These are phyloP conservation scores for Monosporascus sp. DNA, from an alignment of 2,329 filamentous ascomycete species.

Conservation along the genomic window DNA sequence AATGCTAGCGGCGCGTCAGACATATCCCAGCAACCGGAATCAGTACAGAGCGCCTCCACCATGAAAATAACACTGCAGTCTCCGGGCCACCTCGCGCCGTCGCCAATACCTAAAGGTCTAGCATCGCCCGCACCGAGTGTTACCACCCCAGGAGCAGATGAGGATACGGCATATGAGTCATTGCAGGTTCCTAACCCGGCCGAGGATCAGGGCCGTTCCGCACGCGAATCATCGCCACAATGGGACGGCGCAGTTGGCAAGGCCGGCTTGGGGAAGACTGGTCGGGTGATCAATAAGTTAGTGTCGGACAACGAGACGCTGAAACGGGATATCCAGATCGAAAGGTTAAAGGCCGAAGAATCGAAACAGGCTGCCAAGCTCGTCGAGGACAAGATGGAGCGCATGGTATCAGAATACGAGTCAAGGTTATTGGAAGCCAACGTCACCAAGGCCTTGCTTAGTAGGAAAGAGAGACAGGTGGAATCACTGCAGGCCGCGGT, in stretches of 20 bases:
- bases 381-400: constrained; percentile 66
- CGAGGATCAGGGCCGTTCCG: constrained; percentile 21
- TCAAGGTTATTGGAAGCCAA: constrained; percentile 62
- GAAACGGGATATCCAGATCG: constrained; percentile 66
- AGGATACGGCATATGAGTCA: constrained; percentile 14
- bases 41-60: constrained; percentile 23
- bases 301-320: constrained; percentile 76
- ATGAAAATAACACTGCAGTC: constrained; percentile 24
- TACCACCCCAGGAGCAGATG: constrained; percentile 11
- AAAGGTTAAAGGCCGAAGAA: constrained; percentile 61
- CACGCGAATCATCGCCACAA: constrained; percentile 28
- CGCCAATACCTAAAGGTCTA: constrained; percentile 9
- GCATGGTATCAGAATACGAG: constrained; percentile 63
- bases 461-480: constrained; percentile 69
- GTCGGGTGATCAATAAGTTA: constrained; percentile 73
- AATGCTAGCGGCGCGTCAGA: constrained; percentile 43
- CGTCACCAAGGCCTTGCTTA: constrained; percentile 65
- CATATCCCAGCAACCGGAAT: constrained; percentile 29
- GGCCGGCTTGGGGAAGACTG: constrained; percentile 67
- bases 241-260: constrained; percentile 67
- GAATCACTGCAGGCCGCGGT: constrained; percentile 61
- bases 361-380: constrained; percentile 62
- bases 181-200: constrained; percentile 32
- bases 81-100: constrained; percentile 9
- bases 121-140: constrained; percentile 19